These are phyloP conservation scores for Fragaria vesca DNA, from an alignment of 306 rosid species.

Conservation along the genomic window DNA sequence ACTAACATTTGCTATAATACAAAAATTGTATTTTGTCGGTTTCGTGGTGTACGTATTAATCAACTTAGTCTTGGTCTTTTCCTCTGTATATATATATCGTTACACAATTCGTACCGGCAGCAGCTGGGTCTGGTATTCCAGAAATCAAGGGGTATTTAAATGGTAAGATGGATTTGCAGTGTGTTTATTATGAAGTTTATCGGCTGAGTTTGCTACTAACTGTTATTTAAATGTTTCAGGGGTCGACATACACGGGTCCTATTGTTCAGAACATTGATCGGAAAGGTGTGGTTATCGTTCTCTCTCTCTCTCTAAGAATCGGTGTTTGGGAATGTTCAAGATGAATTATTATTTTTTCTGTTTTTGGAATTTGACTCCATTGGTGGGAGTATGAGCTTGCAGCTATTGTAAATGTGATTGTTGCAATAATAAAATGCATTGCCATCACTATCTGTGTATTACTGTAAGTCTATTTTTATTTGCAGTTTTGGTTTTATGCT, in stretches of 20 bases:
- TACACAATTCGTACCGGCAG: slow-evolving; percentile 92
- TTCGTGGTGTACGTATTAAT: slow-evolving; percentile 67
- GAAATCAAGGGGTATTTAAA: slow-evolving; percentile 98
- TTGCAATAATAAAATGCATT: too few relatives aligned
- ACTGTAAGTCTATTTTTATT: too few relatives aligned
- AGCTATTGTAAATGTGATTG: too few relatives aligned
- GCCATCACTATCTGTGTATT: too few relatives aligned
- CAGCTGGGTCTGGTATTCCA: slow-evolving; percentile 96
- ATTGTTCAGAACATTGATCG: slow-evolving; percentile 92
- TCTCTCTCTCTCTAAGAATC: too few relatives aligned
- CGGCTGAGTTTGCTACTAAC: slow-evolving; percentile 19
- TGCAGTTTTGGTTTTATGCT: too few relatives aligned
- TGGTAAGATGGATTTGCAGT: slow-evolving; percentile 48
- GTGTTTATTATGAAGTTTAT: not conserved
- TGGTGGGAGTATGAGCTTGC: too few relatives aligned
- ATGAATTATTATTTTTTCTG: too few relatives aligned
- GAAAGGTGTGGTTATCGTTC: slow-evolving; percentile 58
- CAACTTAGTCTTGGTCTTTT: slow-evolving; percentile 80
- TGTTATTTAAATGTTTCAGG: slow-evolving; percentile 52
- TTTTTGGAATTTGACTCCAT: too few relatives aligned
- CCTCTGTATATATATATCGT: slow-evolving; percentile 67
- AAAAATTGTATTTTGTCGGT: slow-evolving; percentile 87
- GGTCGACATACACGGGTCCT: slow-evolving; percentile 84
- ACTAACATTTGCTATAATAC: slow-evolving; percentile 81
- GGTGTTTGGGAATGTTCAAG: too few relatives aligned